Evolutionary conservation across 306 rosid genomes (phyloP), one percentile per base, ranked within the genome.

Genomic region (Macrotyloma uniflorum): DNA sequence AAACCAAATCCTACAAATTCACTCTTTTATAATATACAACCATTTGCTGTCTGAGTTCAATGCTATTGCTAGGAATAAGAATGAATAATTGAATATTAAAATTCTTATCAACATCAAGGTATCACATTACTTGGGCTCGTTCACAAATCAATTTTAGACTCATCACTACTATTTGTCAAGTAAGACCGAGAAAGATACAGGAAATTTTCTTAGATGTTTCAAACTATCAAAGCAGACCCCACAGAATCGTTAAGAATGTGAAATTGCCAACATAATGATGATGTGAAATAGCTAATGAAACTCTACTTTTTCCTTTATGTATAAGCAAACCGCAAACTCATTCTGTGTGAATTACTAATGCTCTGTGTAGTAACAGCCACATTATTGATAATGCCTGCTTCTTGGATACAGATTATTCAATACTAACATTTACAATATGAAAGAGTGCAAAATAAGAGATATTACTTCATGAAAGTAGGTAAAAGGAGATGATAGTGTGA

Each of bases 361-460:
- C 18, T 9, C 14, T 22, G 16, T 5, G 8, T 30, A 54, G 51
- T 35, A 54, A 32, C 51, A 20, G 8, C 23, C 26, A 8, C 40
- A 55, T 55, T 57, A 54, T 22, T 46, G 11, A 50, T 62, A 24
- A 49, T 42, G 62, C 24, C 30, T 22, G 64, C n/a, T 61, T 71
- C 45, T 46, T 53, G 45, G 26, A 50, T 36, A 8, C 38, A 47
- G 72, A 73, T 46, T 14, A 28, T 9, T 15, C 63, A 32, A 23
- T 42, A 32, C 38, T 28, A 58, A 15, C 42, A 40, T n/a, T 45
- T 69, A 43, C 10, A 46, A 33, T 23, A 59, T 23, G 40, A 70
- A 33, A 58, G 23, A 46, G 10, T 64, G n/a, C 16, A 70, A 36
- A 38, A 70, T 13, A 55, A 26, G 82, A 58, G 75, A 67, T 55